Base-by-base conservation (phyloP, 805 yeast species). In the Diddensiella caesifluorescens region DNA sequence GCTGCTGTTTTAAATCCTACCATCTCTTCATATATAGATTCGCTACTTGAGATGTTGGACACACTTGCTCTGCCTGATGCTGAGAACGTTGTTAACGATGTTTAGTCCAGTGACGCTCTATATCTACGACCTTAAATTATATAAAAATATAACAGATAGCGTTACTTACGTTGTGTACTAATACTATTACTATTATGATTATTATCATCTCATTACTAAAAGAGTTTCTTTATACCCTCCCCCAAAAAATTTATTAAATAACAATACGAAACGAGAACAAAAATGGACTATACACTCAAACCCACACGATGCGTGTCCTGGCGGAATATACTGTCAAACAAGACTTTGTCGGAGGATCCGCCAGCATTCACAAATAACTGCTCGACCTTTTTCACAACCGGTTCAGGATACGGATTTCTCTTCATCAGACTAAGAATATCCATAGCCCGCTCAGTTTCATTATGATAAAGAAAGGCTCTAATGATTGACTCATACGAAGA, bases 401-500 rank as follows among this genome's bases (percentile, higher is more conserved):
- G 57, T 22, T 49, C 53, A 7, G 64, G 64, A 35, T 60, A 60
- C 7, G 41, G 32, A 27, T 47, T 35, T 9, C 44, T 18, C 21
- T 38, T 36, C 62, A 60, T 57, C 36, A 52, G 19, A n/a, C 35
- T 35, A 13, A 59, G 33, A 18, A 55, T 50, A 19, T 47, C 39
- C 19, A 27, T 22, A 9, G 64, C 63, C 7, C 47, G 25, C 18
- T 34, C 47, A 5, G 44, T 22, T 26, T 55, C 53, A 5, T 49
- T 53, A 31, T 50, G 45, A 35, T 43, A 49, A 10, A 62, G 13
- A 34, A 56, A 59, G 5, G 62, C 63, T 10, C 65, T 43, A 13
- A 62, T 48, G 42, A 62, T 55, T 15, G 65, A 51, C 39, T 62
- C 67, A 42, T 51, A 62, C 2, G 64, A 52, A 23, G 62, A 63